Evolutionary conservation across 2,329 filamentous ascomycete genomes (phyloP).

Genomic region (Mycocentrospora acerina): DNA sequence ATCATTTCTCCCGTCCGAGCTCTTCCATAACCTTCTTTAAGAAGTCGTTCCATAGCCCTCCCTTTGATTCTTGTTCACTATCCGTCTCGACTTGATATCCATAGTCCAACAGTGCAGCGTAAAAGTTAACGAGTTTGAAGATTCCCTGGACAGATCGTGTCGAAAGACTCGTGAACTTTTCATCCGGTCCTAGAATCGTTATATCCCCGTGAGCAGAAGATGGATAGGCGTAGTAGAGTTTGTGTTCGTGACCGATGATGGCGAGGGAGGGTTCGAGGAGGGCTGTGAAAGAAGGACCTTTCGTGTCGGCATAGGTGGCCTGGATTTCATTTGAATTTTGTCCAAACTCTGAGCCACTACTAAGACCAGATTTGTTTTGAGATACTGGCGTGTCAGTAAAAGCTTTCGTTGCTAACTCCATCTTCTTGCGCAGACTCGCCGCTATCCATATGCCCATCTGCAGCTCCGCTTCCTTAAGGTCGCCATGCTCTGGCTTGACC

Average conservation of each 20-base stretch:
- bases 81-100: too few relatives aligned
- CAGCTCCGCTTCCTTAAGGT: conserved; percentile 15
- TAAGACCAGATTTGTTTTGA: too few relatives aligned
- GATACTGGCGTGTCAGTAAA: too few relatives aligned
- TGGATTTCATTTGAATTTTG: too few relatives aligned
- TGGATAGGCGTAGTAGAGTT: conserved; percentile 13
- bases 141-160: conserved; percentile 15
- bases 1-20: too few relatives aligned
- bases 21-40: too few relatives aligned
- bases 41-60: too few relatives aligned
- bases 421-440: conserved; percentile 19
- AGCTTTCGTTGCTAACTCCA: conserved; percentile 13
- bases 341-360: too few relatives aligned
- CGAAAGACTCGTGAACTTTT: conserved; percentile 11
- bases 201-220: too few relatives aligned
- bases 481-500: conserved; percentile 17
- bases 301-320: too few relatives aligned
- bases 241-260: conserved; percentile 18
- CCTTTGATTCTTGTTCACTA: too few relatives aligned
- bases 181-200: conserved; percentile 14
- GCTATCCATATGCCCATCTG: conserved; percentile 22
- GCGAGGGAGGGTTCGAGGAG: conserved; percentile 13
- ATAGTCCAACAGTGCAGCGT: not conserved
- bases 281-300: conserved; percentile 2
- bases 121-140: conserved; percentile 1